Evolutionary conservation across 1,284 basidiomycete genomes (phyloP), one percentile per base, ranked within the genome.

Genomic region (Schizophyllum amplum): DNA sequence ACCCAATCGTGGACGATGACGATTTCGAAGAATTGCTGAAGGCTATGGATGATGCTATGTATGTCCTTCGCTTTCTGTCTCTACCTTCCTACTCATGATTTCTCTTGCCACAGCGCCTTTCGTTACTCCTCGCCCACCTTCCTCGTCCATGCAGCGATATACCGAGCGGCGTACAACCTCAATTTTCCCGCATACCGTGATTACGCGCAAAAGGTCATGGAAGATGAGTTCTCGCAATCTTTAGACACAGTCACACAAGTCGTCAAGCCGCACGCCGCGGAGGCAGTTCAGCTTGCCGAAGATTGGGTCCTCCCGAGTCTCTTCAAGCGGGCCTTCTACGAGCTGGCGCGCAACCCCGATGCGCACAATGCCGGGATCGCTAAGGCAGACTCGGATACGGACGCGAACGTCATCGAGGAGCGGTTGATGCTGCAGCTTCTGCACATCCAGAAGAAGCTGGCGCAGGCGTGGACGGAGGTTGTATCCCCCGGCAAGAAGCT

Each of bases 11-110:
- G 57, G 1, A 63, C 67, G 27, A 56, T 9, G 33, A 63, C 0
- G 72, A 75, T 55, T 76, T 76, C 55, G 70, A 67, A 52, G 57
- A 58, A 11, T 59, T 76, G 20, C 60, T 76, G 13, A 60, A 56
- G 1, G 69, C 71, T 1, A 63, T 74, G 60, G 70, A 75, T 21
- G 64, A 66, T n/a, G 67, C 65, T 4, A 69, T 75, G 74, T 75
- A 60, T 13, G 33, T 42, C 24, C 73, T 65, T 0, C 1, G n/a
- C n/a, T 51, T 9, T 4, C 22, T 51, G 54, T 7, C n/a, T 33
- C 51, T 23, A 54, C 5, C 5, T 24, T 4, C 9, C 2, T 42
- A 9, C 47, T 33, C 2, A 49, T 24, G 33, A 48, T 49, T 20
- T 57, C 52, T 1, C 15, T 17, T 26, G 9, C 20, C 1, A 5